Conservation (phyloP, 225 moss, liverwort and hornwort genomes). For the Pseudoscleropodium purum region DNA sequence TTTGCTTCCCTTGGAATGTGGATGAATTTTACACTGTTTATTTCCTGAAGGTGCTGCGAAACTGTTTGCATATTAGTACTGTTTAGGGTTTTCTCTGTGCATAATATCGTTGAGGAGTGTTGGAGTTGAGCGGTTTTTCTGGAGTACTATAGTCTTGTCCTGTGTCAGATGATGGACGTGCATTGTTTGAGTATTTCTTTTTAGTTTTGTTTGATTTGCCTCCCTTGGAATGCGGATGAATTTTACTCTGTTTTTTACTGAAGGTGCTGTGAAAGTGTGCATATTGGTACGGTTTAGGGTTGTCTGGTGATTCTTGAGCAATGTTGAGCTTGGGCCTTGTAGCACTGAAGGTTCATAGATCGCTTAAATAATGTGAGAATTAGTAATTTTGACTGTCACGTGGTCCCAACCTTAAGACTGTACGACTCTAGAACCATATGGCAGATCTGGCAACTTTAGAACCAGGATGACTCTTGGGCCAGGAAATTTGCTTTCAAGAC, state of each 20-base stretch:
- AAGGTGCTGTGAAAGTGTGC: neutral
- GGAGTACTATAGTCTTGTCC: neutral
- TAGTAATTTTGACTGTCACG: neutral
- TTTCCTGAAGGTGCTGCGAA: neutral
- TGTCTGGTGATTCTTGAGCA: neutral
- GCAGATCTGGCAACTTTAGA: neutral
- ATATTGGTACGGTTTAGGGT: neutral
- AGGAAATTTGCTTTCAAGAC: neutral
- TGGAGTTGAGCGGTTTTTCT: neutral
- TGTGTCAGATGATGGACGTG: neutral
- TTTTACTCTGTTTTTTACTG: neutral
- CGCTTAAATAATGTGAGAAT: neutral
- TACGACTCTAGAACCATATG: neutral
- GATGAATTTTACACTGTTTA: neutral
- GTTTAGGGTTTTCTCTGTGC: neutral
- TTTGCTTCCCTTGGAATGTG: neutral
- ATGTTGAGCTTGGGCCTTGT: neutral
- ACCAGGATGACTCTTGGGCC: neutral
- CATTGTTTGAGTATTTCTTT: neutral
- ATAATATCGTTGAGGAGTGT: neutral
- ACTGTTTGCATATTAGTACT: neutral
- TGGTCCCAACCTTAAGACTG: neutral
- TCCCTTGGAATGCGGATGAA: neutral
- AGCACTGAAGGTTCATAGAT: neutral
- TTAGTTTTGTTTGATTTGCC: neutral